Evolutionary conservation across 208 protist species (phyloP).

Genomic region (Leishmania tropica): DNA sequence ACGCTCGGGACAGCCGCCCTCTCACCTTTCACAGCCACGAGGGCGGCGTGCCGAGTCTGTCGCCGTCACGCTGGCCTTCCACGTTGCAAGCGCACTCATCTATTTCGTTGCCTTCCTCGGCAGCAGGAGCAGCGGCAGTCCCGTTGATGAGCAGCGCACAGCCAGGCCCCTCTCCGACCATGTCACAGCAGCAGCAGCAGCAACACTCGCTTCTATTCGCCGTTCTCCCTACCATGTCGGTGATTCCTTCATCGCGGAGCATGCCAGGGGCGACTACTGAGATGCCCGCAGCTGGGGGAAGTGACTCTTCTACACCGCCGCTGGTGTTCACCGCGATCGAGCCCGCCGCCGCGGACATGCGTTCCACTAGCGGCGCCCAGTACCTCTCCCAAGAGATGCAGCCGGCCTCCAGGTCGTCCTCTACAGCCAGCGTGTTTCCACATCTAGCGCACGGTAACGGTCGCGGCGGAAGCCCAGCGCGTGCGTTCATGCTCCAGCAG

Average conservation of each 20-base stretch:
- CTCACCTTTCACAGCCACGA: neutral
- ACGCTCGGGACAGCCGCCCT: neutral
- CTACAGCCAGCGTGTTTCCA: neutral
- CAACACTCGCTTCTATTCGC: neutral
- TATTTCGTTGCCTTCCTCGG: neutral
- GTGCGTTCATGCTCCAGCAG: neutral
- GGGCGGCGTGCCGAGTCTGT: neutral
- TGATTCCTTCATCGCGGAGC: neutral
- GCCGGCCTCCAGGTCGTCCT: neutral
- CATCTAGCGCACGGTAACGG: neutral
- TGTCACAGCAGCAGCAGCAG: neutral
- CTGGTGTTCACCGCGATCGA: constrained; percentile 5
- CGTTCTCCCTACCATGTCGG: neutral
- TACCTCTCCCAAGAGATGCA: neutral
- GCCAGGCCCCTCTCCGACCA: neutral
- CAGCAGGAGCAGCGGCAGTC: neutral
- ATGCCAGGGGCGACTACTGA: neutral
- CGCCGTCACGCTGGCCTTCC: neutral
- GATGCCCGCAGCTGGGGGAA: neutral
- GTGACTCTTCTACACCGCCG: neutral
- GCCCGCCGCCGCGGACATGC: neutral
- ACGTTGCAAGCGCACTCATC: neutral
- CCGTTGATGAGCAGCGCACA: neutral
- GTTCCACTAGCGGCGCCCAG: neutral
- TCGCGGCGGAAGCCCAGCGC: neutral